Evolutionary conservation across 2,329 filamentous ascomycete species (phyloP), one percentile per base, ranked within the genome.

Genomic region (Elsinoe ampelina): DNA sequence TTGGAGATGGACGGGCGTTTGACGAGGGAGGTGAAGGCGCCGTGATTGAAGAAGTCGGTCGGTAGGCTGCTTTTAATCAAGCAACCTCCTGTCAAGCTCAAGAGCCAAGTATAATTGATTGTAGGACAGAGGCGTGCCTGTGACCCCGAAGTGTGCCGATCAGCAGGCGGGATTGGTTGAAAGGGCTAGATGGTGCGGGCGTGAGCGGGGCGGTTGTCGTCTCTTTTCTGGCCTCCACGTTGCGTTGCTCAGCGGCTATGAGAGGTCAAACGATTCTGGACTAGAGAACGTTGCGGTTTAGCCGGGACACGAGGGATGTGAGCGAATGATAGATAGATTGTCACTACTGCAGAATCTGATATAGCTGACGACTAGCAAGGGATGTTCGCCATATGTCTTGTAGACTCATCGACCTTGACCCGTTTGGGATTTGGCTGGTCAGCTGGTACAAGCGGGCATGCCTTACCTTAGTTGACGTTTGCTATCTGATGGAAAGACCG

Each of bases 1-100:
- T 58, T 30, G 67, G 48, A 10, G 50, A 42, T 19, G 55, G 59
- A 45, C 58, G 58, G 35, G 56, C 56, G 47, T 54, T 54, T 13
- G 55, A 45, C 7, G 50, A 43, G 57, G 50, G 39, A 17, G 52
- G 32, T 47, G 59, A 35, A 52, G 59, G 45, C 55, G 59, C 59
- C 59, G 59, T 61, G 35, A 45, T 61, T 36, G 56, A 45, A 36
- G 26, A 26, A 32, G 20, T 48, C 19, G 54, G n/a, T 42, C 32
- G 54, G 42, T 56, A 22, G 30, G 54, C 54, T 56, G 54, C 54
- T 56, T 45, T 11, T 38, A 42, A 15, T 5, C 41, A 56, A 56
- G 54, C 54, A 56, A 56, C 54, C 54, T 12, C 48, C 48, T 52
- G 30, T 45, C 13, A 12, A 35, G 38, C 38, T 19, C 30, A 19